Base-by-base conservation (phyloP, 352 stramenopile species). In the Phytopythium mirpurense region DNA sequence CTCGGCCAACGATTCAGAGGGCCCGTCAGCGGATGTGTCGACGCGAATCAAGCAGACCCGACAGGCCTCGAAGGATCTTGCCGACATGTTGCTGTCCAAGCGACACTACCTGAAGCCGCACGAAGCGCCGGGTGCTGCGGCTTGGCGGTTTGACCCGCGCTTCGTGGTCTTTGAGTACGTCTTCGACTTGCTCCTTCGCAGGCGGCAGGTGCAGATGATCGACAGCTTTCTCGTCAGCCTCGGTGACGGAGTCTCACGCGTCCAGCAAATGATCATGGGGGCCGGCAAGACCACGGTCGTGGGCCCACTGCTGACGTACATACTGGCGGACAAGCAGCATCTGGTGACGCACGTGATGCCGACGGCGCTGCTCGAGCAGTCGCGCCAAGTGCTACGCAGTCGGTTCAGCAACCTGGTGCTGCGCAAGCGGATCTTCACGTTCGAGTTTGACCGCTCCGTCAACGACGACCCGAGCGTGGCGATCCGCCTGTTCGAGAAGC, bases 251-350 rank as follows among this genome's bases (percentile, higher is more conserved):
- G 61, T 88, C 37, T 96, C 87, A 1, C 72, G 82, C 27, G 86
- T 96, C 12, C 82, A 96, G 49, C 89, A 99, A 85, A 99, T 99
- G 98, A 99, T 99, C 72, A 99, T 99, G 98, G 98, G 98, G 23
- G 96, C 96, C 5, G 98, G 98, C 23, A 99, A 99, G 71, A 99
- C 98, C 1, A 99, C 97, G 4, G 98, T 99, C 3, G 96, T 99
- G 12, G 97, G 96, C 7, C 98, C 98, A 36, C 69, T 99, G 32
- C 77, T 99, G 59, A 98, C 97, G 6, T 96, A 99, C 54, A 98
- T 99, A 52, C 88, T 99, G 21, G 77, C 95, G 5, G 93, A 98
- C 65, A 96, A 93, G 34, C 86, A 97, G 53, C 92, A 95, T 45
- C 78, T 99, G 26, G 90, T 99, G 19, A 96, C 80, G n/a, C 86